Evolutionary conservation across 768 basidiomycete genomes (phyloP), one percentile per base, ranked within the genome.

Genomic region (Naganishia onofrii): DNA sequence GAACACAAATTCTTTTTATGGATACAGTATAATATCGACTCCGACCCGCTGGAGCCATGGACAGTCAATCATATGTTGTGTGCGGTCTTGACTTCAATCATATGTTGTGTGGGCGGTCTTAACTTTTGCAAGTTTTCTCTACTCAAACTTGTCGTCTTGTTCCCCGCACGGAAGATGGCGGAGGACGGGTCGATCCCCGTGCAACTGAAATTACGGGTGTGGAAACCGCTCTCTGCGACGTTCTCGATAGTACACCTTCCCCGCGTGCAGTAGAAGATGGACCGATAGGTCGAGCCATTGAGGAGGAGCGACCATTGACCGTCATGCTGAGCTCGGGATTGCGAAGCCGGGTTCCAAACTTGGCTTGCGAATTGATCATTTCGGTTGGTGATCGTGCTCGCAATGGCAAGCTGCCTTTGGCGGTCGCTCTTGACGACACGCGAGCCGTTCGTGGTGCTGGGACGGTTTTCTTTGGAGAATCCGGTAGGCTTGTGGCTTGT

Each of bases 381-480:
- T 63, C 60, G 38, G 60, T 63, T n/a, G 60, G 60, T 7, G 60
- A 63, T 26, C 60, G 38, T 42, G 60, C 60, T 63, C 60, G 60
- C 29, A 15, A 17, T 26, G 60, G 60, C 23, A 44, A 26, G 19
- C 7, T 63, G 23, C 38, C 19, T 42, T 44, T 44, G 12, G 23
- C 10, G 21, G 60, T 19, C 23, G 32, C 26, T 63, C 60, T 46
- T 9, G 60, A 63, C 5, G 60, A 63, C 4, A 63, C 42, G 10
- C 60, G 36, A 21, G 36, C 38, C 21, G 60, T 63, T 15, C 60
- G 38, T 7, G 17, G 19, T 23, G 31, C n/a, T 6, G 34, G 15
- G 9, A 31, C 13, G 12, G 15, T 21, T n/a, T 58, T 58, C 60
- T 42, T 26, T 12, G 36, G 12, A n/a, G 60, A 29, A 42, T 38